phyloP scores from a whole-genome alignment of 192 early-diverging fungal species.

The Backusella liffmaniae region DNA sequence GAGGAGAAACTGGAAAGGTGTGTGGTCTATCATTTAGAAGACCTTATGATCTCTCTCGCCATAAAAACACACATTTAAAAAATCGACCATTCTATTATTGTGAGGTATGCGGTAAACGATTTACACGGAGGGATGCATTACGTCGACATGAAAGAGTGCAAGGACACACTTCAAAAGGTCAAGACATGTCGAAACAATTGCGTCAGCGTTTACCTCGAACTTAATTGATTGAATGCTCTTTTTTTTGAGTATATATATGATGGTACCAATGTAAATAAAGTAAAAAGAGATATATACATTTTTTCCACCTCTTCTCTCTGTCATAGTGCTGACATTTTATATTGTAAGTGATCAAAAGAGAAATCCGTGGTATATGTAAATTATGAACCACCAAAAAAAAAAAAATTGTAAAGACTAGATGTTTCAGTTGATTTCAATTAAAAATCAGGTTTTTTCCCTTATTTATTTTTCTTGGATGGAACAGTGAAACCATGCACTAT shows the following conservation, averaged over 20 bases:
- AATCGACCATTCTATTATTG: conserved; percentile 35
- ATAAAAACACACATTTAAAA: conserved; percentile 34
- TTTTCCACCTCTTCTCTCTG: neutral
- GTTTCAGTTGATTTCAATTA: too few species aligned
- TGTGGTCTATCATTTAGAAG: conserved; percentile 35
- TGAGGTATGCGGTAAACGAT: conserved; percentile 33
- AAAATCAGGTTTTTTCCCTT: too few species aligned
- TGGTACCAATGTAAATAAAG: neutral
- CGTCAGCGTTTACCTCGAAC: neutral
- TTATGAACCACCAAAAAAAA: too few species aligned
- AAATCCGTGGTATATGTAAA: too few species aligned
- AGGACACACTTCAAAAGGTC: conserved; percentile 23
- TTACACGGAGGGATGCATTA: conserved; percentile 40
- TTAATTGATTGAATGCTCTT: neutral
- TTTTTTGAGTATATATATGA: neutral
- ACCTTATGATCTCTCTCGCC: conserved; percentile 36
- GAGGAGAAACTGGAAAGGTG: neutral
- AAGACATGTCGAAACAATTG: too few species aligned
- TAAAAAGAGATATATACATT: neutral
- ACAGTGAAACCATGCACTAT: too few species aligned
- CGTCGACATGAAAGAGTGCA: conserved; percentile 35
- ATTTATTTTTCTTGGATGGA: too few species aligned
- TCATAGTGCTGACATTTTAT: neutral
- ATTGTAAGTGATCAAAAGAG: neutral
- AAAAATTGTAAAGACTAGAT: too few species aligned